A percentile compares a stretch with the other conserved stretches of the same genome.
Evolutionary conservation across 805 yeast species (phyloP).

Genomic region (Barnettozyma salicaria): DNA sequence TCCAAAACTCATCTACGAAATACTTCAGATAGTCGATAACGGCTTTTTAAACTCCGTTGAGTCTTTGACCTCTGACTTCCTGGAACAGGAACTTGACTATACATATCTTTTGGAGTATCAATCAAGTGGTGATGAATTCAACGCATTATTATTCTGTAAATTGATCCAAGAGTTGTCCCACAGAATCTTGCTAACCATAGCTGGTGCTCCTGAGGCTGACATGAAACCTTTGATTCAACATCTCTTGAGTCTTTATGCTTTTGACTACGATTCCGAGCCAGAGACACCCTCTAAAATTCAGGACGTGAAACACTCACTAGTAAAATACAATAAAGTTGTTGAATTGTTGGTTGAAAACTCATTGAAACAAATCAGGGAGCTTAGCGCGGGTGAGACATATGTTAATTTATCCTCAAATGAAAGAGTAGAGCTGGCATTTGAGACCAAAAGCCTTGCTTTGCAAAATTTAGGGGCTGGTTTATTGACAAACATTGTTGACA

Average conservation of each 20-base stretch:
- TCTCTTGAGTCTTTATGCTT: constrained; percentile 27
- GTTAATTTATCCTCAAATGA: constrained; percentile 45
- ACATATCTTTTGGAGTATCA: constrained; percentile 31
- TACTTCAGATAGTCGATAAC: constrained; percentile 22
- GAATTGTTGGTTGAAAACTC: constrained; percentile 18
- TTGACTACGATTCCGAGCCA: constrained; percentile 25
- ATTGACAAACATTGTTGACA: constrained; percentile 38
- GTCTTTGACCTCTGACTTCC: constrained; percentile 30
- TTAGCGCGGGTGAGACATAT: constrained; percentile 54
- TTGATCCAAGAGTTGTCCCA: constrained; percentile 21
- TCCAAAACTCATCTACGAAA: constrained; percentile 20
- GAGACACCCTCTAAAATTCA: constrained; percentile 17
- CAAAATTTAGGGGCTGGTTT: constrained; percentile 59
- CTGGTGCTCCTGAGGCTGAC: background rate
- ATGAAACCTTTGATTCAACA: constrained; percentile 7
- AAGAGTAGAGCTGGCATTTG: constrained; percentile 44
- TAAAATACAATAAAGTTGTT: constrained; percentile 9
- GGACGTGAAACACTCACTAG: constrained; percentile 18
- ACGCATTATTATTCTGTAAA: constrained; percentile 29
- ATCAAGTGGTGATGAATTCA: constrained; percentile 32
- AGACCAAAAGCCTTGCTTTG: constrained; percentile 48
- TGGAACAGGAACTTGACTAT: constrained; percentile 21
- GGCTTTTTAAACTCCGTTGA: constrained; percentile 20
- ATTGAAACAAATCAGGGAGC: constrained; percentile 20
- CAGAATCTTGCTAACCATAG: constrained; percentile 11